Evolutionary conservation across 1,284 basidiomycete species (phyloP).

Genomic region (Limonomyces culmigenus): DNA sequence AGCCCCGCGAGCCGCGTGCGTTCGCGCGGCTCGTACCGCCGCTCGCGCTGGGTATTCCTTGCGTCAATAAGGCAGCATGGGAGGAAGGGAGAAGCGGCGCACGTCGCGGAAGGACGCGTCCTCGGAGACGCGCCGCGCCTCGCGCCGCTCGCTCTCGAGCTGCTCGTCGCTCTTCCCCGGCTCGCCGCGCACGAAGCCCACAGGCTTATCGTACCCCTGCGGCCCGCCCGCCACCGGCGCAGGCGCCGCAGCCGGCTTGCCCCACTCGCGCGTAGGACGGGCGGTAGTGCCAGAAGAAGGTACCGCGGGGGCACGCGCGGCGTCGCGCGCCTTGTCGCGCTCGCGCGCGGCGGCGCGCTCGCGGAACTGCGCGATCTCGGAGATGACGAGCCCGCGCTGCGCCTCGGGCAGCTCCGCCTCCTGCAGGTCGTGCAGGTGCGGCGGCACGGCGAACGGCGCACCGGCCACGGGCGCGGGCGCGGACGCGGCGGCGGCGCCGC

Average conservation of each 20-base stretch:
- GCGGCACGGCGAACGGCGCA: constrained; percentile 77
- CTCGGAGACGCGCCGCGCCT: constrained; percentile 56
- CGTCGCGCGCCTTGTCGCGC: constrained; percentile 62
- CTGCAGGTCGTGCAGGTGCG: constrained; percentile 87
- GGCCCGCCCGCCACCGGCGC: constrained; percentile 40
- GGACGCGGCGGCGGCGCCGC: neutral
- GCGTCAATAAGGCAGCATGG: constrained; percentile 3
- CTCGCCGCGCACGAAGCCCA: constrained; percentile 63
- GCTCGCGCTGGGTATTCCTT: constrained; percentile 39
- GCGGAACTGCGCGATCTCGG: constrained; percentile 87
- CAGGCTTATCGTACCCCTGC: constrained; percentile 62
- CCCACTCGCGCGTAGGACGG: constrained; percentile 18
- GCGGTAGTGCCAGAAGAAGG: too few species aligned
- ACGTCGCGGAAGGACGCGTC: constrained; percentile 76
- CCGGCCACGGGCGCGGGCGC: constrained; percentile 22
- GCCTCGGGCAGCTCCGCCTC: constrained; percentile 93
- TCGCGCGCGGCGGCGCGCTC: constrained; percentile 78
- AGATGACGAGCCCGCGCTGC: constrained; percentile 83
- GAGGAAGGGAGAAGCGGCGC: constrained; percentile 16
- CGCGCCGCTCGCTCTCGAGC: constrained; percentile 60
- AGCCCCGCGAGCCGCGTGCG: constrained; percentile 56
- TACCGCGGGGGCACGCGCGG: constrained; percentile 61
- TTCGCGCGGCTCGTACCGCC: constrained; percentile 69
- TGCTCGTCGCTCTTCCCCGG: constrained; percentile 32
- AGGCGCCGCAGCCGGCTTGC: constrained; percentile 11